These are phyloP conservation scores for Drosera spatulata DNA, from an alignment of 179 eudicot genomes.

Conservation along the genomic window DNA sequence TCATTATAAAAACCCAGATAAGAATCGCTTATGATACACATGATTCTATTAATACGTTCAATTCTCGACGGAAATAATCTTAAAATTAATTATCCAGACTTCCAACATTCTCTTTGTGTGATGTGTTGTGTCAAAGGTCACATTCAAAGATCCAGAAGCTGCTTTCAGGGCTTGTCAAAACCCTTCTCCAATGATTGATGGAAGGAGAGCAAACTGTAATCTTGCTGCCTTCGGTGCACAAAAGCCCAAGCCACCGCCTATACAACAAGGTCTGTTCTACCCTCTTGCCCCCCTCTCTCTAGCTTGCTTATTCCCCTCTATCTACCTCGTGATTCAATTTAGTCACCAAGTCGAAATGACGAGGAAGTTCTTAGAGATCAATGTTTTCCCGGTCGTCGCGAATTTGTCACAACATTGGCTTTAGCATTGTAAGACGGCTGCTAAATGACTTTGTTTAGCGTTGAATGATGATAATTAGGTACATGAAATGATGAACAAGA, in stretches of 20 bases:
- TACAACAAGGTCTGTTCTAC: conserved; percentile 17
- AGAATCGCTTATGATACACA: too few species aligned
- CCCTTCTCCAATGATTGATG: conserved; percentile 8
- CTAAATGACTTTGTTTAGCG: too few species aligned
- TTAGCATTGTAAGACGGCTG: too few species aligned
- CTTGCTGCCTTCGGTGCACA: conserved; percentile 26
- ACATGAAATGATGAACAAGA: too few species aligned
- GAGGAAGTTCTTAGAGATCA: neutral
- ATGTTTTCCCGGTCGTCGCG: too few species aligned
- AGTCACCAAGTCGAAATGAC: neutral
- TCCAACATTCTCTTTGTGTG: neutral
- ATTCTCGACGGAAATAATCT: neutral
- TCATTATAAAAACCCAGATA: too few species aligned
- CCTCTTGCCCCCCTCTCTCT: neutral
- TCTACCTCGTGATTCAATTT: neutral
- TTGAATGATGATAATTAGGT: too few species aligned
- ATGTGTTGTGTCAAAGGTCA: conserved; percentile 4
- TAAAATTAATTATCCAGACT: neutral
- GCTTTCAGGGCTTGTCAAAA: conserved; percentile 26
- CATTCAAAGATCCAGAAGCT: conserved; percentile 45
- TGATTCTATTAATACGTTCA: neutral
- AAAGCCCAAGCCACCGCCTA: conserved; percentile 23
- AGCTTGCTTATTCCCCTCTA: neutral
- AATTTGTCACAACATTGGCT: too few species aligned
- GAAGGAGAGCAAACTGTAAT: conserved; percentile 9